Conservation (phyloP, 495 filamentous ascomycete genomes). For the Cercophora sp. region DNA sequence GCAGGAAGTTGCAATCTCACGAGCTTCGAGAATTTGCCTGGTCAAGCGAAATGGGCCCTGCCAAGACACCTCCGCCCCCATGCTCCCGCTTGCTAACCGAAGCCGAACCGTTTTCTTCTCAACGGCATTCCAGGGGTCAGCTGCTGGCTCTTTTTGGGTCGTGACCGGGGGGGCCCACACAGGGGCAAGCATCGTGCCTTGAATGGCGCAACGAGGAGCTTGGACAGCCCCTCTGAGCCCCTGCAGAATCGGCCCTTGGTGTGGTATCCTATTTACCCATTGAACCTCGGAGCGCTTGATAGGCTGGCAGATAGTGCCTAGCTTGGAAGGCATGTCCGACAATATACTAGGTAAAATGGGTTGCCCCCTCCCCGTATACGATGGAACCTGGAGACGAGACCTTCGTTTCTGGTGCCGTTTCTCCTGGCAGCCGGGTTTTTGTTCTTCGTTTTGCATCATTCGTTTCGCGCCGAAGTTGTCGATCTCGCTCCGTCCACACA, state of each 20-base stretch:
- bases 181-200: not conserved
- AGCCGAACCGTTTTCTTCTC: constrained; percentile 9
- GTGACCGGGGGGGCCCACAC: not conserved
- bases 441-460: not conserved
- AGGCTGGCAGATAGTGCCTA: not conserved
- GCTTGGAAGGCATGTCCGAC: not conserved
- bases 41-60: not conserved
- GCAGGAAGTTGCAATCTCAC: not conserved
- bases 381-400: not conserved
- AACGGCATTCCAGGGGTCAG: constrained; percentile 8
- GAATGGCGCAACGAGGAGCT: not conserved
- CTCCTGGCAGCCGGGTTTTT: not conserved
- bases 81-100: constrained; percentile 1
- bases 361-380: not conserved
- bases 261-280: constrained; percentile 9
- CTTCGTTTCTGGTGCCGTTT: not conserved
- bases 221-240: not conserved
- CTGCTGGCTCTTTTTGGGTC: no score
- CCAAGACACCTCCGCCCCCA: constrained; percentile 5
- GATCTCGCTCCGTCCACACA: not conserved
- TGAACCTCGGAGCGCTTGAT: constrained; percentile 4
- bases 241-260: constrained; percentile 7
- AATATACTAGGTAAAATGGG: constrained; percentile 4
- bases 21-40: no score
- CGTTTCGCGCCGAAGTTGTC: constrained; percentile 2